Evolutionary conservation across 2,329 filamentous ascomycete species (phyloP).

Genomic region (Biscogniauxia mediterranea): DNA sequence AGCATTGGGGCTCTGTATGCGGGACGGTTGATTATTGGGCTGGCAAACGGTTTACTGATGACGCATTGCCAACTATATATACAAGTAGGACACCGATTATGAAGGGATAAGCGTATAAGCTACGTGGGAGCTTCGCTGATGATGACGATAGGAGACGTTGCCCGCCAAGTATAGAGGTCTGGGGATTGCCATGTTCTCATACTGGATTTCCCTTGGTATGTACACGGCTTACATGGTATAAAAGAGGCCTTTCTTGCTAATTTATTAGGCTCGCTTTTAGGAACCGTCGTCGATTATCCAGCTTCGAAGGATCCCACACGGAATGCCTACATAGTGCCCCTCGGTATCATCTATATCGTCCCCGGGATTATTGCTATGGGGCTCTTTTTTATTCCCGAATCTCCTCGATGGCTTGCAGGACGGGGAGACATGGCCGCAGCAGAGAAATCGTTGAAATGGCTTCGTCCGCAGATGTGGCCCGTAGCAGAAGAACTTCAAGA

Average conservation of each 20-base stretch:
- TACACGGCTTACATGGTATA: neutral
- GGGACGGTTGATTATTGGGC: constrained; percentile 44
- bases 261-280: constrained; percentile 42
- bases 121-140: neutral
- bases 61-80: constrained; percentile 29
- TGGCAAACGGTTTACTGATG: constrained; percentile 38
- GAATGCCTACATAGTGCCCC: constrained; percentile 20
- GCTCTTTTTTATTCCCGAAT: constrained; percentile 38
- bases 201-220: constrained; percentile 45
- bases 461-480: constrained; percentile 31
- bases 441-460: constrained; percentile 30
- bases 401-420: constrained; percentile 38
- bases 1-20: constrained; percentile 45
- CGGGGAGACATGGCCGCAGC: constrained; percentile 26
- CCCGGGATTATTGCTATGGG: constrained; percentile 34
- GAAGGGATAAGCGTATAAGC: neutral
- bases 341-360: constrained; percentile 29
- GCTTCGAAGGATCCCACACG: constrained; percentile 13
- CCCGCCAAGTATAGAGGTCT: constrained; percentile 45
- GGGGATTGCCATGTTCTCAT: constrained; percentile 44
- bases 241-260: constrained; percentile 14
- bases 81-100: constrained; percentile 6
- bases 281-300: constrained; percentile 49
- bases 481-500: constrained; percentile 34
- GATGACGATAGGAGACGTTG: constrained; percentile 37